phyloP scores from a whole-genome alignment of 129 eudicot genomes.

The Glebionis coronaria region DNA sequence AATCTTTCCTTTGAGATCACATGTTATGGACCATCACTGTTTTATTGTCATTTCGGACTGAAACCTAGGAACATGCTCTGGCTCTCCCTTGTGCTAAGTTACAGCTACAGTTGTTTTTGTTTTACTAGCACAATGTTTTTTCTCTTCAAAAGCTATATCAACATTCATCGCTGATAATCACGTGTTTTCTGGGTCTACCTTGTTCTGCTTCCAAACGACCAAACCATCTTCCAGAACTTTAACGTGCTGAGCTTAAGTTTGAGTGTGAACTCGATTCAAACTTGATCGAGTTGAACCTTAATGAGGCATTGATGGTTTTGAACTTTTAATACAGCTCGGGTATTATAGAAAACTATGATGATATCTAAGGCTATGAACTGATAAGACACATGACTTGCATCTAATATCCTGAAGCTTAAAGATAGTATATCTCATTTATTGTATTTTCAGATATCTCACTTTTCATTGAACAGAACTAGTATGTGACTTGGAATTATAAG shows the following conservation, averaged over 20 bases:
- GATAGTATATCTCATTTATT: no score
- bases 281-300: not conserved
- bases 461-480: no score
- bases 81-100: not conserved
- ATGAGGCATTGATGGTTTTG: not conserved
- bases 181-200: not conserved
- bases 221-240: not conserved
- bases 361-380: not conserved
- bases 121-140: not conserved
- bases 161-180: not conserved
- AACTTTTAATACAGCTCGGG: not conserved
- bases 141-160: not conserved
- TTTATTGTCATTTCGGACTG: not conserved
- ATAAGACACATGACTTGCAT: not conserved
- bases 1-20: slow-evolving; percentile 8
- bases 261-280: not conserved
- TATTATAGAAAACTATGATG: not conserved
- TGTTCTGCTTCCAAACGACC: not conserved
- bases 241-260: not conserved
- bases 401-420: no score
- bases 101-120: not conserved
- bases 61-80: slow-evolving; percentile 4
- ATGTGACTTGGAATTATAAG: no score
- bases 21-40: slow-evolving; percentile 11
- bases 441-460: no score